phyloP scores from a whole-genome alignment of 2,329 filamentous ascomycete species.

The Cladorrhinum sp. region DNA sequence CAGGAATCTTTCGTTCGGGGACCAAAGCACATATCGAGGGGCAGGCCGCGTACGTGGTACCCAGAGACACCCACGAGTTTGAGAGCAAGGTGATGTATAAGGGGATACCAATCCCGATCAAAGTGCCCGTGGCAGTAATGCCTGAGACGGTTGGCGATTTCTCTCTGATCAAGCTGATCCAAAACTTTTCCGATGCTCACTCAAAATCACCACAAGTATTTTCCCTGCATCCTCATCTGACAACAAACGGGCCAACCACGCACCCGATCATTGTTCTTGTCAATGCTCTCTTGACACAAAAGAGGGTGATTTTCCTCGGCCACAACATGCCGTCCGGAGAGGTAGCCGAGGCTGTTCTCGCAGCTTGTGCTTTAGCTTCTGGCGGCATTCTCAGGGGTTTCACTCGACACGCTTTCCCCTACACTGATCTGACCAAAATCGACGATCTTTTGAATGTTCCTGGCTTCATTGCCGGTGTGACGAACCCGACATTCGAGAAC shows the following conservation, averaged over 20 bases:
- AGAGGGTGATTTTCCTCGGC: conserved; percentile 91
- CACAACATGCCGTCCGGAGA: conserved; percentile 94
- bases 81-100: conserved; percentile 95
- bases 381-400: conserved; percentile 92
- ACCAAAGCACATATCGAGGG: conserved; percentile 61
- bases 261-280: conserved; percentile 94
- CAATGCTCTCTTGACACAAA: conserved; percentile 93
- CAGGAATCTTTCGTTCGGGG: conserved; percentile 57
- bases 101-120: conserved; percentile 93
- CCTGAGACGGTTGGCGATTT: conserved; percentile 97
- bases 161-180: conserved; percentile 93
- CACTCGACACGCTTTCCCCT: conserved; percentile 93
- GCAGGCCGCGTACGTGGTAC: conserved; percentile 69
- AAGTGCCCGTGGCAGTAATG: conserved; percentile 88
- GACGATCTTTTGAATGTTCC: conserved; percentile 94
- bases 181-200: conserved; percentile 85
- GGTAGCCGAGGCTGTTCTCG: conserved; percentile 95
- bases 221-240: conserved; percentile 82
- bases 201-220: conserved; percentile 82
- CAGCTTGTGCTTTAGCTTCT: conserved; percentile 90
- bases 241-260: conserved; percentile 82
- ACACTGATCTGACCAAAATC: conserved; percentile 96
- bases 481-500: conserved; percentile 91
- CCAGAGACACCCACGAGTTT: conserved; percentile 95
- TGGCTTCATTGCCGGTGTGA: conserved; percentile 96